Conservation (phyloP, 352 stramenopile genomes). For the Pythium coloratum region DNA sequence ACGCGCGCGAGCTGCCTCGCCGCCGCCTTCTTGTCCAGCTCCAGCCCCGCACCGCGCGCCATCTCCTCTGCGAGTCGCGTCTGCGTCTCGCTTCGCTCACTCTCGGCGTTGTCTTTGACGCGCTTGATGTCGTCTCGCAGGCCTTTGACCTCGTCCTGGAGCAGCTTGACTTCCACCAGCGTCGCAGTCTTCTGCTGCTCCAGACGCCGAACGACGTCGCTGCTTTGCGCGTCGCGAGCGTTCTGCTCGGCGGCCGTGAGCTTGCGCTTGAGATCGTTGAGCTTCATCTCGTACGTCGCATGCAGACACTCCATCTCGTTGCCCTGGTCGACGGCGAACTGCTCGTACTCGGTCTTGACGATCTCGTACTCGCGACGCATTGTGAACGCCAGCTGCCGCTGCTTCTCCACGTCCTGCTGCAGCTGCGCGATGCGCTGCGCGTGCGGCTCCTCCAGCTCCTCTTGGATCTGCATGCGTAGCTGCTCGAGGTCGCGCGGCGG, state of each 20-base stretch:
- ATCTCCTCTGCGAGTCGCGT: conserved; percentile 52
- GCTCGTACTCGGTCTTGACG: conserved; percentile 85
- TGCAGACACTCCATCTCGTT: conserved; percentile 78
- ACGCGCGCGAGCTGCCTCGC: conserved; percentile 40
- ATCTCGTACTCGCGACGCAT: conserved; percentile 75
- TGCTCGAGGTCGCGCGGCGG: conserved; percentile 80
- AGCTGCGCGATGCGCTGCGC: conserved; percentile 60
- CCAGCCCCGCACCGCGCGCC: conserved; percentile 39
- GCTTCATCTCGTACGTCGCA: conserved; percentile 62
- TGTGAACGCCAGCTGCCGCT: conserved; percentile 64
- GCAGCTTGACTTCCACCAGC: conserved; percentile 60
- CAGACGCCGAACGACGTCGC: conserved; percentile 48
- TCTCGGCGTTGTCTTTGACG: conserved; percentile 35
- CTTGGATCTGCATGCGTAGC: conserved; percentile 79
- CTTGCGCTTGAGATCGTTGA: conserved; percentile 58
- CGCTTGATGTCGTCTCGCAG: conserved; percentile 48
- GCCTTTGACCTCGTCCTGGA: conserved; percentile 71
- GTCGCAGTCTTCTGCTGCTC: conserved; percentile 54
- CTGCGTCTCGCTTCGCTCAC: conserved; percentile 42
- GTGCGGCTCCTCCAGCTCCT: conserved; percentile 77
- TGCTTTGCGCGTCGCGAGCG: conserved; percentile 35
- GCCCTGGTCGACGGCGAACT: conserved; percentile 74
- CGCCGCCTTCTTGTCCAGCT: conserved; percentile 61
- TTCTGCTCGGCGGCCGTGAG: conserved; percentile 46
- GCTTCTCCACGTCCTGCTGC: conserved; percentile 73